phyloP scores from a whole-genome alignment of 2,329 filamentous ascomycete species.

The Macrophomina pseudophaseolina region DNA sequence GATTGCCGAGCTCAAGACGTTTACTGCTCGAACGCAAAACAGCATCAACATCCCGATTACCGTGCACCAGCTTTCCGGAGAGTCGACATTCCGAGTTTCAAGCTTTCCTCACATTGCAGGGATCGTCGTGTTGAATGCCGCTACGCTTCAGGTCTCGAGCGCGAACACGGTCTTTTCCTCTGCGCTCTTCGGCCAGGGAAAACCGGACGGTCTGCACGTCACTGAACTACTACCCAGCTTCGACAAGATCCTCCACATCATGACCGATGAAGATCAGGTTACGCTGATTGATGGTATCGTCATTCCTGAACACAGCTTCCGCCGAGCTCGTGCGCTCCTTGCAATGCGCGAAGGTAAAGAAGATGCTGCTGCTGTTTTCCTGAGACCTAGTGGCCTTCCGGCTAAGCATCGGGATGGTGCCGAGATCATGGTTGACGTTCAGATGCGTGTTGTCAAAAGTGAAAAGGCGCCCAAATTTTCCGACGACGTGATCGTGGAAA shows the following conservation, averaged over 20 bases:
- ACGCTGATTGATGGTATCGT: conserved; percentile 91
- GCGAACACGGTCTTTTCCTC: conserved; percentile 95
- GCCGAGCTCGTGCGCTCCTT: conserved; percentile 82
- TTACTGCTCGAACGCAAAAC: conserved; percentile 80
- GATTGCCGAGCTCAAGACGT: conserved; percentile 74
- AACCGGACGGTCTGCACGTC: conserved; percentile 79
- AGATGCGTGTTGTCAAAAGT: conserved; percentile 94
- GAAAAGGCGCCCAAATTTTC: conserved; percentile 60
- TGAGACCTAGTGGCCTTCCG: conserved; percentile 81
- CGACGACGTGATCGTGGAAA: conserved; percentile 69
- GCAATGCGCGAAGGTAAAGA: conserved; percentile 81
- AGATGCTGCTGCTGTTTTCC: conserved; percentile 76
- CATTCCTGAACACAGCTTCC: conserved; percentile 93
- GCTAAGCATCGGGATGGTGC: conserved; percentile 90
- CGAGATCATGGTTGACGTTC: conserved; percentile 90
- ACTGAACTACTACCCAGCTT: conserved; percentile 85
- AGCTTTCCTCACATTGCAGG: conserved; percentile 97
- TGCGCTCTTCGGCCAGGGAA: conserved; percentile 86
- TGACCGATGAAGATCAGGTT: conserved; percentile 86
- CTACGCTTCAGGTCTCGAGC: conserved; percentile 79
- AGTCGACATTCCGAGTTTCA: conserved; percentile 79
- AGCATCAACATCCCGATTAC: conserved; percentile 84
- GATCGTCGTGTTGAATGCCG: conserved; percentile 88
- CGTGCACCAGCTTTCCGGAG: conserved; percentile 72
- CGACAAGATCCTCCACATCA: conserved; percentile 77